These are phyloP conservation scores for Penicillium paxilli DNA, from an alignment of 495 filamentous ascomycete genomes.

Conservation along the genomic window DNA sequence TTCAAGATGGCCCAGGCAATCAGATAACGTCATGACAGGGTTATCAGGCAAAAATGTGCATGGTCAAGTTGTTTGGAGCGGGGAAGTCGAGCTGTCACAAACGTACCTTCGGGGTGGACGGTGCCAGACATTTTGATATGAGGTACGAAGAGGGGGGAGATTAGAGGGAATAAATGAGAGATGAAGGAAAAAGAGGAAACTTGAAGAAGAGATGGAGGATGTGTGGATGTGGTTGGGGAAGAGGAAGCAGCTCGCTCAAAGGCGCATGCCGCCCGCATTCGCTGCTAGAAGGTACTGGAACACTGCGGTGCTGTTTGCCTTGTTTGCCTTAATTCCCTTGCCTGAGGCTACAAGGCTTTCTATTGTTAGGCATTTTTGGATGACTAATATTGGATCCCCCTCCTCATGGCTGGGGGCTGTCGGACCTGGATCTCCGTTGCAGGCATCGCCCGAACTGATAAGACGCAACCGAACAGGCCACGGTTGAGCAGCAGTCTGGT, in stretches of 20 bases:
- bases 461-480: conserved; percentile 4
- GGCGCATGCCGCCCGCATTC: background rate
- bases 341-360: no score
- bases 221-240: background rate
- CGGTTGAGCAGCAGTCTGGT: background rate
- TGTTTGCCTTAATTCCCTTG: conserved; percentile 24
- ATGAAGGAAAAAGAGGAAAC: conserved; percentile 15
- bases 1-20: background rate
- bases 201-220: conserved; percentile 2
- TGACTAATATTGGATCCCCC: conserved; percentile 18
- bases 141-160: conserved; percentile 3
- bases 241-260: background rate
- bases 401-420: no score
- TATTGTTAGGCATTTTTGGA: no score
- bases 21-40: conserved; percentile 13
- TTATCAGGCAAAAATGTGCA: conserved; percentile 28
- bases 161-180: conserved; percentile 13
- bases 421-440: no score
- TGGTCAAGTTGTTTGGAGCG: conserved; percentile 26
- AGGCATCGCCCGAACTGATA: conserved; percentile 18
- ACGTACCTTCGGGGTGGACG: conserved; percentile 44
- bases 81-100: conserved; percentile 33
- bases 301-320: conserved; percentile 8
- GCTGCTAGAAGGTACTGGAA: background rate
- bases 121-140: conserved; percentile 32